Percentiles rank a stretch among this genome's conserved stretches.
Conservation (phyloP, 306 rosid species). For the Casuarina cunninghamiana region DNA sequence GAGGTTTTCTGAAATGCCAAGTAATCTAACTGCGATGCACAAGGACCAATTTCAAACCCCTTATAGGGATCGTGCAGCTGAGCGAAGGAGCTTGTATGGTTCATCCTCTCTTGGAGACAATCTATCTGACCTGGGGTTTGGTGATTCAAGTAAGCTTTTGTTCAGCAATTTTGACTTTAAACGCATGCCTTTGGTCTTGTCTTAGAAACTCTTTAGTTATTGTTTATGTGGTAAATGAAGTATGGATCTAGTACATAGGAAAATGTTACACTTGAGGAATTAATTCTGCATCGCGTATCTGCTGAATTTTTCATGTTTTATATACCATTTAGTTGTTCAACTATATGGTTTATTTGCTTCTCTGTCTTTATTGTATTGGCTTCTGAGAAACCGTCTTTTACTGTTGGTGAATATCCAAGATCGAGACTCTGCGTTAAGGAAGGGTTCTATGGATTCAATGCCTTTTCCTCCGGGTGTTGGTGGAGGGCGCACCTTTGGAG, state of each 20-base stretch:
- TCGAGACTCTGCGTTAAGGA: conserved; percentile 73
- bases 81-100: conserved; percentile 92
- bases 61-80: conserved; percentile 97
- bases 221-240: not conserved
- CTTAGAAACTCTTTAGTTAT: not conserved
- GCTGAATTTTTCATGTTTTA: conserved; percentile 9
- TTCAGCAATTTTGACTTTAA: conserved; percentile 25
- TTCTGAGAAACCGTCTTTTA: conserved; percentile 54
- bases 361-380: conserved; percentile 36
- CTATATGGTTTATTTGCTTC: conserved; percentile 14
- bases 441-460: conserved; percentile 80
- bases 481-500: conserved; percentile 83
- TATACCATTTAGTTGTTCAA: conserved; percentile 22
- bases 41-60: conserved; percentile 72
- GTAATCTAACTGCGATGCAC: conserved; percentile 50
- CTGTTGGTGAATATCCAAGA: conserved; percentile 59
- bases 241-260: not conserved
- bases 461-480: conserved; percentile 99
- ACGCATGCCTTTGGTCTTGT: conserved; percentile 21
- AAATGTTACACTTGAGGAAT: conserved; percentile 3
- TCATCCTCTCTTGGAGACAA: conserved; percentile 64
- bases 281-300: not conserved
- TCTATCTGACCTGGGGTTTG: conserved; percentile 55
- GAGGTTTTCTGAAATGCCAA: conserved; percentile 93
- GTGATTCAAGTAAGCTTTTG: conserved; percentile 75